A percentile compares a stretch with the other conserved stretches of the same genome.
phyloP scores from a whole-genome alignment of 2,329 filamentous ascomycete species.

The Colletotrichum camelliae region DNA sequence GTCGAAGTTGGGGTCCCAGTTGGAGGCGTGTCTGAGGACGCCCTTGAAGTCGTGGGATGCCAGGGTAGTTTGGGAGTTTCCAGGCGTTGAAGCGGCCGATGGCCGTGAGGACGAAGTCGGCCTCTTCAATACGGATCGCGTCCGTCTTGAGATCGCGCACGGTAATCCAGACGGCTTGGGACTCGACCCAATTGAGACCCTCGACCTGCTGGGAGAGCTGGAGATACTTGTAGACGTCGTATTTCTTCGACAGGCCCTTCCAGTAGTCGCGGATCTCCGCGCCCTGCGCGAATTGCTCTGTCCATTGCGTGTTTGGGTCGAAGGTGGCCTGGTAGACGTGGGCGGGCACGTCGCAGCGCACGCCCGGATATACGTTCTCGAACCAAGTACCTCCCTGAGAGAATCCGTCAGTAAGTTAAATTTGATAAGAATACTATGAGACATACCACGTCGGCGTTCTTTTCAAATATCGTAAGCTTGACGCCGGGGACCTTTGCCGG shows the following conservation, averaged over 20 bases:
- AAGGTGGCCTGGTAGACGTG: conserved; percentile 76
- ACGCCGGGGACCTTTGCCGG: conserved; percentile 73
- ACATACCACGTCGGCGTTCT: conserved; percentile 70
- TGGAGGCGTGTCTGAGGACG: conserved; percentile 62
- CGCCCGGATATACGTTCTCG: conserved; percentile 66
- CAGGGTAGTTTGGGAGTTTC: conserved; percentile 66
- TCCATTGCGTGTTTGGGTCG: conserved; percentile 71
- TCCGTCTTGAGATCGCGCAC: conserved; percentile 43
- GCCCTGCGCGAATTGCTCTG: conserved; percentile 70
- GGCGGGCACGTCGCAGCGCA: conserved; percentile 70
- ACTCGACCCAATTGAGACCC: conserved; percentile 59
- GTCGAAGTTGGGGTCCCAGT: conserved; percentile 62
- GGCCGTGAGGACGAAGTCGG: conserved; percentile 68
- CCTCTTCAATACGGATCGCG: conserved; percentile 47
- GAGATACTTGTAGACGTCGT: conserved; percentile 66
- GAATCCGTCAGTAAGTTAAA: not conserved
- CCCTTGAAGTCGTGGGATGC: conserved; percentile 60
- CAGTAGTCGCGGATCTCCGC: conserved; percentile 72
- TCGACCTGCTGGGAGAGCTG: conserved; percentile 62
- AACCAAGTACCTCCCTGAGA: conserved; percentile 57
- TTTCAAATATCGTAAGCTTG: conserved; percentile 70
- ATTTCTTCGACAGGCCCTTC: conserved; percentile 65
- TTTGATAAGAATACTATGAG: fast-evolving
- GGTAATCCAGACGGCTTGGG: conserved; percentile 56
- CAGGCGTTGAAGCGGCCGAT: conserved; percentile 71